phyloP scores from a whole-genome alignment of 768 basidiomycete genomes.

The Auriscalpium orientale region DNA sequence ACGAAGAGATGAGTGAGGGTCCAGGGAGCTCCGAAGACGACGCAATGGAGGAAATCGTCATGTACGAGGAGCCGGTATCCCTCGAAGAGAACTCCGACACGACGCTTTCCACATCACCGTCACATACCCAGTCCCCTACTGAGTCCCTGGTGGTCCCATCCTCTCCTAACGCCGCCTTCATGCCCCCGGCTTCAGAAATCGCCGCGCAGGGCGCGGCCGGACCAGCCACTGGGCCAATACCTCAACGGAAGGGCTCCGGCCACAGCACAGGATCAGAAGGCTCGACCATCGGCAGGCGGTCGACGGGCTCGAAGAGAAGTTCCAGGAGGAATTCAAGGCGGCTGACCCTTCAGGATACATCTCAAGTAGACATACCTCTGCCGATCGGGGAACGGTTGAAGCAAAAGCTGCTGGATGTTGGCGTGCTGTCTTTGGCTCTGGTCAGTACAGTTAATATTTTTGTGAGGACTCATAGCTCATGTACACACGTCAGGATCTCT shows the following conservation, averaged over 20 bases:
- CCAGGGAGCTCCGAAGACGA: conserved; percentile 74
- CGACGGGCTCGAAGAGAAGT: conserved; percentile 45
- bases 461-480: background rate
- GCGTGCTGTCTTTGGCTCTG: conserved; percentile 68
- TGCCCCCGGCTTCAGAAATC: background rate
- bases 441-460: conserved; percentile 38
- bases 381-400: conserved; percentile 80
- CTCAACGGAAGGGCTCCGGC: conserved; percentile 8
- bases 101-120: background rate
- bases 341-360: conserved; percentile 26
- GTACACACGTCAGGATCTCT: conserved; percentile 59
- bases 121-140: conserved; percentile 11
- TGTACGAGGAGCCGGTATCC: conserved; percentile 51
- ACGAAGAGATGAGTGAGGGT: conserved; percentile 70
- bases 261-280: conserved; percentile 12
- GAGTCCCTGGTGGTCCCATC: background rate
- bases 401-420: conserved; percentile 62
- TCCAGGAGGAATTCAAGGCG: conserved; percentile 52
- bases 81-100: conserved; percentile 1
- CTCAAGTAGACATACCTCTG: conserved; percentile 30
- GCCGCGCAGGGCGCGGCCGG: background rate
- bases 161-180: background rate
- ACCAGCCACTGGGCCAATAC: background rate
- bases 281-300: conserved; percentile 22
- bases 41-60: conserved; percentile 74